Evolutionary conservation across 768 basidiomycete species (phyloP).

Genomic region (Naematelia encephala): DNA sequence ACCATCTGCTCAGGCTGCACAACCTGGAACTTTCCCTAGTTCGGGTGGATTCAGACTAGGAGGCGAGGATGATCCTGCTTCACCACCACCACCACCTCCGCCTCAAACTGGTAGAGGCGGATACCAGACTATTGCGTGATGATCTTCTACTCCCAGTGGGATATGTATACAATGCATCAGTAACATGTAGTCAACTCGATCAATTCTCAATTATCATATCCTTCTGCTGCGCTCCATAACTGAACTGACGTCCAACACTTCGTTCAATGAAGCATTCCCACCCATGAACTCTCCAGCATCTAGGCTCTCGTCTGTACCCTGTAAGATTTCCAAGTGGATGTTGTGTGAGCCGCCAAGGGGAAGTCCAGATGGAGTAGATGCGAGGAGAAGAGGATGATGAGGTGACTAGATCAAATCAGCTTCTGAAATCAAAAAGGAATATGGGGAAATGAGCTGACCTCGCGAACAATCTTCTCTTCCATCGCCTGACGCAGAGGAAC

Average conservation of each 20-base stretch:
- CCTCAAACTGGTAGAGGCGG: constrained; percentile 38
- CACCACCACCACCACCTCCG: constrained; percentile 19
- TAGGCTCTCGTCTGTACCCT: constrained; percentile 84
- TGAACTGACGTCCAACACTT: constrained; percentile 34
- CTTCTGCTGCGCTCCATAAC: constrained; percentile 42
- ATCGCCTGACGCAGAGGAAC: constrained; percentile 85
- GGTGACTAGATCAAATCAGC: constrained; percentile 23
- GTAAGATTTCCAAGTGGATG: constrained; percentile 84
- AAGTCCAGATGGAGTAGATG: constrained; percentile 28
- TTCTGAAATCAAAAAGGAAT: not conserved
- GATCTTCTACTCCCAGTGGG: not conserved
- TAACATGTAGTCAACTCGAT: not conserved
- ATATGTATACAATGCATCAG: constrained; percentile 11
- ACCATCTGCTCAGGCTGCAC: not conserved
- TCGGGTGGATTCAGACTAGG: constrained; percentile 44
- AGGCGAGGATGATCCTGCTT: constrained; percentile 32
- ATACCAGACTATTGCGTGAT: constrained; percentile 37
- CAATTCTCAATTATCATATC: constrained; percentile 19
- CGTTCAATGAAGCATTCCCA: constrained; percentile 55
- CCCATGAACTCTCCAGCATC: constrained; percentile 75
- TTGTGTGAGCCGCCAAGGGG: constrained; percentile 58
- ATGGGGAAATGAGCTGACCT: constrained; percentile 56
- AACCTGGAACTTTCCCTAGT: constrained; percentile 28
- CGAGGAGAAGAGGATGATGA: constrained; percentile 44
- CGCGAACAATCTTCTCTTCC: constrained; percentile 82